These are phyloP conservation scores for Suillus weaverae DNA, from an alignment of 768 basidiomycete species.

Conservation along the genomic window DNA sequence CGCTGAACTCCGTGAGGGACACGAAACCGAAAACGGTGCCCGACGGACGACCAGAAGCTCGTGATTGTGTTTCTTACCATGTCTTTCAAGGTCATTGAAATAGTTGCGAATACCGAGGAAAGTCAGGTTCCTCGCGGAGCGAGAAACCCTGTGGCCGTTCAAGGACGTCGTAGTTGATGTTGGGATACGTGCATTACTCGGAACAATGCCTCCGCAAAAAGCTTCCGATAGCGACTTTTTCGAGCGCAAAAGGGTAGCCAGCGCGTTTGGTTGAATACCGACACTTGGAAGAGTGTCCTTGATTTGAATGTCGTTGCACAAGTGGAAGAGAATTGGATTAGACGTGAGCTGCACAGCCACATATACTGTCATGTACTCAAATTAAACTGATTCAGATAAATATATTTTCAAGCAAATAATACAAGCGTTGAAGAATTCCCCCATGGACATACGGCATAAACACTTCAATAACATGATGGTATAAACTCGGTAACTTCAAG, in stretches of 20 bases:
- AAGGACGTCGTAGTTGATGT: not conserved
- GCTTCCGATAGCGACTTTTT: not conserved
- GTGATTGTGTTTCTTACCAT: not conserved
- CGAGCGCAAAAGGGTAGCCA: not conserved
- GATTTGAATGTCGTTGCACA: not conserved
- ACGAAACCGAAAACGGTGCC: constrained; percentile 21
- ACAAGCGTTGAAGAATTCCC: not conserved
- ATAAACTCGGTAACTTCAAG: not conserved
- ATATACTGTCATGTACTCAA: not conserved
- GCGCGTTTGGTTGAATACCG: not conserved
- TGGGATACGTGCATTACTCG: not conserved
- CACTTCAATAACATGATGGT: not conserved
- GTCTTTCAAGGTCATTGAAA: constrained; percentile 23
- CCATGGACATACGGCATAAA: not conserved
- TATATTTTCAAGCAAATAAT: not conserved
- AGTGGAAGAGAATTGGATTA: not conserved
- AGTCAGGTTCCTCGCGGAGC: constrained; percentile 15
- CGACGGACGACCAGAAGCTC: not conserved
- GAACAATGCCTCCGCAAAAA: not conserved
- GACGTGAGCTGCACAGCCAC: not conserved
- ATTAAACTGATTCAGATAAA: not conserved
- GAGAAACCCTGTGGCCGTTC: not conserved
- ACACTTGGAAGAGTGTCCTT: not conserved
- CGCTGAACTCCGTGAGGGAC: constrained; percentile 3
- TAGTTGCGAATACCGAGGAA: constrained; percentile 34